Percentiles rank a stretch among this genome's conserved stretches.
Conservation (phyloP, 164 flowering plant genomes). For the Platanus orientalis region DNA sequence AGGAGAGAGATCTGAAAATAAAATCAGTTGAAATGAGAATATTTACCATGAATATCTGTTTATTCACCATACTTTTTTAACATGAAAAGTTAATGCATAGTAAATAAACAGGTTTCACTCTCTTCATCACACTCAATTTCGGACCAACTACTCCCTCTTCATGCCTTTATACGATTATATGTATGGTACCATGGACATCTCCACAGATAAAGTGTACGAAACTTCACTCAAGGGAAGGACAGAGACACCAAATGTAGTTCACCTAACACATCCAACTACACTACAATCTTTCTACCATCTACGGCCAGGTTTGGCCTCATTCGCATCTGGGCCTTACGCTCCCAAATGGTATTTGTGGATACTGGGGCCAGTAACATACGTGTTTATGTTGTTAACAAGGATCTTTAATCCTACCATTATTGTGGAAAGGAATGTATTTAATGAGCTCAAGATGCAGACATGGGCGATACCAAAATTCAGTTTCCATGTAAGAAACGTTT, state of each 20-base stretch:
- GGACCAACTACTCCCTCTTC: slow-evolving; percentile 51
- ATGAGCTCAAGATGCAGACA: slow-evolving; percentile 52
- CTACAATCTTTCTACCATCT: slow-evolving; percentile 65
- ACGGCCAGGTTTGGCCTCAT: slow-evolving; percentile 49
- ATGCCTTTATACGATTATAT: slow-evolving; percentile 53
- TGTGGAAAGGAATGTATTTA: slow-evolving; percentile 46
- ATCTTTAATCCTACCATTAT: slow-evolving; percentile 41
- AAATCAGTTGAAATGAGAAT: no score
- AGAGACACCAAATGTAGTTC: slow-evolving; percentile 52
- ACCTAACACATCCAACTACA: slow-evolving; percentile 67
- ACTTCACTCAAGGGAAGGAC: slow-evolving; percentile 30
- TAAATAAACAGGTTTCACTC: slow-evolving; percentile 43
- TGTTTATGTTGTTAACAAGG: slow-evolving; percentile 43
- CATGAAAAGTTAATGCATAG: slow-evolving; percentile 38
- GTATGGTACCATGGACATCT: slow-evolving; percentile 51
- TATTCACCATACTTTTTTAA: slow-evolving; percentile 11
- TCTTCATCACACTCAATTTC: slow-evolving; percentile 49
- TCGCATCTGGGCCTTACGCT: slow-evolving; percentile 54
- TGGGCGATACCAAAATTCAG: slow-evolving; percentile 64
- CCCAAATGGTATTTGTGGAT: slow-evolving; percentile 62
- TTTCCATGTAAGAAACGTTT: slow-evolving; percentile 39
- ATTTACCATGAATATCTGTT: no score
- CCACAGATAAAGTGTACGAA: slow-evolving; percentile 45
- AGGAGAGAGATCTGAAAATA: no score
- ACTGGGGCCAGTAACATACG: slow-evolving; percentile 55